Evolutionary conservation across 2,329 filamentous ascomycete genomes (phyloP).

Genomic region (Aspergillus pseudonomiae): DNA sequence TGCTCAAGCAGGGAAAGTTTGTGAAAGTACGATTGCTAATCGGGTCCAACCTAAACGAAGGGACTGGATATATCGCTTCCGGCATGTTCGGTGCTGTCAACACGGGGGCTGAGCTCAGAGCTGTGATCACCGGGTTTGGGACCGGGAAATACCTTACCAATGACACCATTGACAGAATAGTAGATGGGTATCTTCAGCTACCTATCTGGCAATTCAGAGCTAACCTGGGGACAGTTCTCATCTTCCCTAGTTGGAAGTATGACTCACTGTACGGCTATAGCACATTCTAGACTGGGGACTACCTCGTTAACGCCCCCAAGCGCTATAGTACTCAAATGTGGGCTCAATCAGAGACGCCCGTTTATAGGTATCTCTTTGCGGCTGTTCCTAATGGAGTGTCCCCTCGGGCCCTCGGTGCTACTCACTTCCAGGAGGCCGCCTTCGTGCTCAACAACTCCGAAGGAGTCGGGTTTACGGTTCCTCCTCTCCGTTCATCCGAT

Average conservation of each 20-base stretch:
- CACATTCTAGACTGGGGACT: slow-evolving; percentile 16
- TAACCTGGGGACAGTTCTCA: background rate
- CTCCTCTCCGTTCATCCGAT: background rate
- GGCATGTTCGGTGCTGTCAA: slow-evolving; percentile 1
- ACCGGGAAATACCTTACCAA: background rate
- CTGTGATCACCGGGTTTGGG: background rate
- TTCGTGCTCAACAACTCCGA: slow-evolving; percentile 13
- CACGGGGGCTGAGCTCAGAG: slow-evolving; percentile 1
- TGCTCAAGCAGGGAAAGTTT: slow-evolving; percentile 7
- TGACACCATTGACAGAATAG: background rate
- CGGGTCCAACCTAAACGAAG: slow-evolving; percentile 17
- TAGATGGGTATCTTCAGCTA: background rate
- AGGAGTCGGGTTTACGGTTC: background rate
- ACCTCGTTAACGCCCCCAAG: slow-evolving; percentile 16
- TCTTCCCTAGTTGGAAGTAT: slow-evolving; percentile 10
- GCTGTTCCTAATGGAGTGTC: slow-evolving; percentile 9
- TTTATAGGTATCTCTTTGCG: slow-evolving; percentile 20
- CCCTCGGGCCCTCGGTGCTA: slow-evolving; percentile 9
- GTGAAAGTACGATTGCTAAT: slow-evolving; percentile 12
- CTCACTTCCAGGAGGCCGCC: slow-evolving; percentile 14
- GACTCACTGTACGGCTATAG: slow-evolving; percentile 15
- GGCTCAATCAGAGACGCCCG: slow-evolving; percentile 8
- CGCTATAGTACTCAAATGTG: slow-evolving; percentile 14
- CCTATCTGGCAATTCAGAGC: background rate
- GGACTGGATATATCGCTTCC: background rate